These are phyloP conservation scores for Sporothrix luriei DNA, from an alignment of 2,329 filamentous ascomycete genomes.

Conservation along the genomic window DNA sequence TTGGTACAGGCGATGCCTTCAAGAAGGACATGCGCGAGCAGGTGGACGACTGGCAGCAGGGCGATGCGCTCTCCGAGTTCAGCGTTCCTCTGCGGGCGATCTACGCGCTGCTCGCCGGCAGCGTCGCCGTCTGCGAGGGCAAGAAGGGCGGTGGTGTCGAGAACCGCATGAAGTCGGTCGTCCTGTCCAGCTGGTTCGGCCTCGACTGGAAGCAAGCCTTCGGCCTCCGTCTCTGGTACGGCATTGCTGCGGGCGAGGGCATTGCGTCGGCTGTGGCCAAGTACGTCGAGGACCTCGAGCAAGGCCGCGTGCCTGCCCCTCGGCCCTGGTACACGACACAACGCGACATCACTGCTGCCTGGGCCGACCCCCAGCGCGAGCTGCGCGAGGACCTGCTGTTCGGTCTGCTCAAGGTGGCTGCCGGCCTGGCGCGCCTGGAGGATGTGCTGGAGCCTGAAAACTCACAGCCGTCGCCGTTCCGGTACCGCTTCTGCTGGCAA, in stretches of 20 bases:
- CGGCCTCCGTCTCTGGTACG: conserved; percentile 88
- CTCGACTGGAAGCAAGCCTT: conserved; percentile 95
- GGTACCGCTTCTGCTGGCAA: conserved; percentile 81
- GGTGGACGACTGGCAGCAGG: conserved; percentile 79
- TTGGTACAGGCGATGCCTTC: conserved; percentile 70
- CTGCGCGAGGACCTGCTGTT: conserved; percentile 78
- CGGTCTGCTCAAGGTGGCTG: conserved; percentile 81
- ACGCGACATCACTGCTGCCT: conserved; percentile 55
- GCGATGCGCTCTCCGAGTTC: conserved; percentile 85
- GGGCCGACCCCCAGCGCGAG: conserved; percentile 51
- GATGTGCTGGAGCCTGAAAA: conserved; percentile 75
- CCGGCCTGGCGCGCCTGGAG: conserved; percentile 64
- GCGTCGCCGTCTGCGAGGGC: conserved; percentile 81
- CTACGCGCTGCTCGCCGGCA: conserved; percentile 86
- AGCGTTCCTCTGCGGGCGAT: conserved; percentile 79
- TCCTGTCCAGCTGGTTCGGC: conserved; percentile 79
- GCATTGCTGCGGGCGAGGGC: conserved; percentile 66
- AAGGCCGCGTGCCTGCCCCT: conserved; percentile 72
- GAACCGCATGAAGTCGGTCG: conserved; percentile 77
- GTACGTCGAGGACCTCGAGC: conserved; percentile 72
- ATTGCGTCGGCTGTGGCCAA: conserved; percentile 71
- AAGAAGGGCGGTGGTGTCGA: conserved; percentile 72
- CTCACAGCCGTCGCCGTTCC: conserved; percentile 71
- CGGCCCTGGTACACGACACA: conserved; percentile 70
- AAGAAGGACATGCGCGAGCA: conserved; percentile 78